Evolutionary conservation across 2,329 filamentous ascomycete genomes (phyloP), one percentile per base, ranked within the genome.

Genomic region (Drechslerella dactyloides): DNA sequence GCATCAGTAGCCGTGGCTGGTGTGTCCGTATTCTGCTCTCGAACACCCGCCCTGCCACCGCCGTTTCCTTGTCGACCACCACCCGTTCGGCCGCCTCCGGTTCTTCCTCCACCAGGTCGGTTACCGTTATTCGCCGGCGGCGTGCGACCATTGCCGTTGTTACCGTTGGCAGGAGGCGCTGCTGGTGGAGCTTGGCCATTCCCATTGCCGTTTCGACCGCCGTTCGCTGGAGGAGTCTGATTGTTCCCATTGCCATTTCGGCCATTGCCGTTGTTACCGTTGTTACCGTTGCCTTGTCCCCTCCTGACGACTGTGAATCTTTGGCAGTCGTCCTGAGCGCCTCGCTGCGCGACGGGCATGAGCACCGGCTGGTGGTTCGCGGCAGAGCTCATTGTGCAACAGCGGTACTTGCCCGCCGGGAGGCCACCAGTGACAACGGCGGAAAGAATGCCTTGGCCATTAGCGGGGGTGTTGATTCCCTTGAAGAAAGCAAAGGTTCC

Each of bases 311-410:
- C 85, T 50, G 82, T 84, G 76, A 88, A 85, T 76, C 85, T 85
- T 56, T 83, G 80, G 77, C 86, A 89, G 77, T 89, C 86, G 75
- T 89, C 87, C 78, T 88, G 86, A 51, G 85, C 82, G 79, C 87
- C 87, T 78, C 87, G 85, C 80, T 88, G 86, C 62, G 87, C 86
- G 59, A 89, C 84, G 57, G 86, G 85, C 86, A 88, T 88, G 61
- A 87, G 77, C 8, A 87, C 85, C 64, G 85, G 85, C 80, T 88
- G 86, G 77, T 89, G 87, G 81, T 89, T 89, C 75, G 85, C 81
- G n/a, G 87, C 80, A 70, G 83, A 80, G 27, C 83, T 82, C 84
- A 89, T 87, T 76, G 84, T 85, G 82, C 87, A 89, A 73, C 87
- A 79, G 75, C 87, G 85, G 80, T 88, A 89, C 80, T 85, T 86